These are phyloP conservation scores for Pleurotus sapidus DNA, from an alignment of 768 basidiomycete species.

Conservation along the genomic window DNA sequence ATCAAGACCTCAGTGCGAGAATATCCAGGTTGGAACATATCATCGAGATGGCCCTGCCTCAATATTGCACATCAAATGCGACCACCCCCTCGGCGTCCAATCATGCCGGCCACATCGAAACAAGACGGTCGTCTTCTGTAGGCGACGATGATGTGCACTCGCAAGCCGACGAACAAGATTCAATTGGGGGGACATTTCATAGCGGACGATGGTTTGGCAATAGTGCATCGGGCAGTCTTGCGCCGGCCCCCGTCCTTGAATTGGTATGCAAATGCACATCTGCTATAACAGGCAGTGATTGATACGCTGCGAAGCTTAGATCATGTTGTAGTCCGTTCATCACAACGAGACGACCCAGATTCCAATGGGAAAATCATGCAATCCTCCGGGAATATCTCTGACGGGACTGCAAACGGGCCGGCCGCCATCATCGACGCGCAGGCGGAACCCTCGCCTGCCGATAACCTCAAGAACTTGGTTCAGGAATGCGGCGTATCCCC, in stretches of 20 bases:
- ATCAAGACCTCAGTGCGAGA: slow-evolving; percentile 76
- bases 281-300: neutral
- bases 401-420: neutral
- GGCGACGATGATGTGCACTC: slow-evolving; percentile 67
- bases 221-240: slow-evolving; percentile 80
- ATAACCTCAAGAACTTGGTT: slow-evolving; percentile 81
- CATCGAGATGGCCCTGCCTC: slow-evolving; percentile 75
- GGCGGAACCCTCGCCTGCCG: slow-evolving; percentile 59
- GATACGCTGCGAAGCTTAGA: slow-evolving; percentile 42
- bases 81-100: slow-evolving; percentile 26
- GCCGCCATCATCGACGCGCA: slow-evolving; percentile 14
- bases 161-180: slow-evolving; percentile 76
- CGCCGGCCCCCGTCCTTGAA: slow-evolving; percentile 74
- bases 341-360: slow-evolving; percentile 16
- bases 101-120: slow-evolving; percentile 14
- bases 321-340: slow-evolving; percentile 36
- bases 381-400: neutral
- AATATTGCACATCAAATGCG: slow-evolving; percentile 51
- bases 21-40: slow-evolving; percentile 78
- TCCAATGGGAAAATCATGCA: neutral
- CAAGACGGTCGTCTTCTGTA: slow-evolving; percentile 44
- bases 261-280: slow-evolving; percentile 45
- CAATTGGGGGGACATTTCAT: slow-evolving; percentile 73
- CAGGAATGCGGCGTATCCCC: slow-evolving; percentile 92
- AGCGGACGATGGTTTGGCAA: slow-evolving; percentile 86